Percentiles rank a stretch among this genome's conserved stretches.
Evolutionary conservation across 1,284 basidiomycete species (phyloP).

Genomic region (Malassezia obtusa): DNA sequence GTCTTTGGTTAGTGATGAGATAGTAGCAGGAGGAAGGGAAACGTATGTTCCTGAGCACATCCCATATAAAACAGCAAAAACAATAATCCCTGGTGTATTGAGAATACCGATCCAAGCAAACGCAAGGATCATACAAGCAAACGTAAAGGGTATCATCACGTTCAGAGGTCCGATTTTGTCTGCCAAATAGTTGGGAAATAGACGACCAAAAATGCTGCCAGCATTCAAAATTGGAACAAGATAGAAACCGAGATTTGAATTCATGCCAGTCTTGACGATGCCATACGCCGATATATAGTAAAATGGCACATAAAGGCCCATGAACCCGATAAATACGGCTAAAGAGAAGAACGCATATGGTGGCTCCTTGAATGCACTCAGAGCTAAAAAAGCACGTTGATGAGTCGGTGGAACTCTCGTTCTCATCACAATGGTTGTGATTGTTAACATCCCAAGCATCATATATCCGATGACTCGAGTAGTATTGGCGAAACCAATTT

Average conservation of each 20-base stretch:
- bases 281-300: conserved; percentile 19
- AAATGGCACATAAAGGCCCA: conserved; percentile 30
- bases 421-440: neutral
- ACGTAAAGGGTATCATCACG: conserved; percentile 40
- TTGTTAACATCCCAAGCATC: conserved; percentile 4
- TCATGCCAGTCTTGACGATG: conserved; percentile 1
- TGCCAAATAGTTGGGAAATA: conserved; percentile 43
- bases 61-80: conserved; percentile 28
- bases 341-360: conserved; percentile 23
- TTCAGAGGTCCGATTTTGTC: conserved; percentile 47
- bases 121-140: conserved; percentile 30
- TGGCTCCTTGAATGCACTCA: conserved; percentile 18
- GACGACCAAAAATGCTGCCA: conserved; percentile 40
- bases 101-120: conserved; percentile 19
- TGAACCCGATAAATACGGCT: conserved; percentile 21
- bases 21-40: conserved; percentile 20
- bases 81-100: conserved; percentile 15
- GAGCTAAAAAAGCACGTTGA: neutral
- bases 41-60: conserved; percentile 30
- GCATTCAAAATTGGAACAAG: conserved; percentile 33
- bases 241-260: conserved; percentile 15
- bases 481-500: conserved; percentile 17
- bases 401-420: neutral
- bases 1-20: conserved; percentile 10
- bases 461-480: conserved; percentile 18